Base-by-base conservation (phyloP, 2,329 filamentous ascomycete species). In the Diaporthe ampelina region DNA sequence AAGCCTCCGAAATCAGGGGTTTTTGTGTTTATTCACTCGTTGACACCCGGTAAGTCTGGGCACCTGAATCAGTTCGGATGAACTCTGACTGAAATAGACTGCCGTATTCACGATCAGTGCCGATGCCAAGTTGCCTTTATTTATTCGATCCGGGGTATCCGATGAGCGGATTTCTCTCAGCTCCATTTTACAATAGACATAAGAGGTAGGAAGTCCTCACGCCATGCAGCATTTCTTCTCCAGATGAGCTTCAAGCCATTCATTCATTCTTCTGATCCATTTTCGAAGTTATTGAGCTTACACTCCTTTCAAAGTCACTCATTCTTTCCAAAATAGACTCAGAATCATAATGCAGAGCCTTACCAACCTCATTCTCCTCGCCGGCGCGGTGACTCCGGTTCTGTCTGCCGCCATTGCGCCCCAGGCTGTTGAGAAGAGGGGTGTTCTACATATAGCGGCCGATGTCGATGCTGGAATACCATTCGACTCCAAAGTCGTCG, bases 1-100 rank as follows among this genome's bases (percentile, higher is more conserved):
- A 67, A 52, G 45, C 63, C 45, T 67, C n/a, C 63, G n/a, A 19
- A 67, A 19, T 52, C 45, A 67, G 63, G 63, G 63, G 63, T 1
- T 19, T 67, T 67, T 26, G 29, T 21, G 29, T 67, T 52, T 37
- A 37, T 37, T 52, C 17, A 24, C 24, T 52, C 19, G 50, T 19
- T 13, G 13, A 52, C 50, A 29, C 26, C 43, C 45, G n/a, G 26
- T 32, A 26, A 15, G 21, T 52, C 63, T 21, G 7, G 63, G 63
- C 8, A 7, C 21, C 45, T 67, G 63, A 67, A 52, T 67, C 63
- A 67, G 63, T 37, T 52, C 21, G 45, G 63, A 67, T 52, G 63
- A 67, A 67, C 45, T 67, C 8, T 67, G 1, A 52, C 21, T 52
- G 45, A 67, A 67, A 67, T 67, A 52, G 63, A 67, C 40, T 29